These are phyloP conservation scores for Trichoderma endophyticum DNA, from an alignment of 2,329 filamentous ascomycete species.

Conservation along the genomic window DNA sequence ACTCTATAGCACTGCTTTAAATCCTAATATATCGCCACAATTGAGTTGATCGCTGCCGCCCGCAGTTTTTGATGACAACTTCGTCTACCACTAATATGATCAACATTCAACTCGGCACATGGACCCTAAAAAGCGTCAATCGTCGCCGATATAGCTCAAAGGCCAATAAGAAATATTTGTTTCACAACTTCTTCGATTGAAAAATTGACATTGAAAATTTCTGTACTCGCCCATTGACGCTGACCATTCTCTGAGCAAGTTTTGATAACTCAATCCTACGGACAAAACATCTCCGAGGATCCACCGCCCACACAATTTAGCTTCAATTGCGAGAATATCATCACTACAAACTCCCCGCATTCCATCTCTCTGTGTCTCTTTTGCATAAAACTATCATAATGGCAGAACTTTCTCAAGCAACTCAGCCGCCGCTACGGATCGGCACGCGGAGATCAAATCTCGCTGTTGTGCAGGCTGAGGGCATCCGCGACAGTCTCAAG, in stretches of 20 bases:
- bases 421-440: not conserved
- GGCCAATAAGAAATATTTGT: not conserved
- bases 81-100: not conserved
- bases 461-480: constrained; percentile 12
- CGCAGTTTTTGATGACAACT: not conserved
- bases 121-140: not conserved
- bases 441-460: constrained; percentile 13
- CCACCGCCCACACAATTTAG: constrained; percentile 12
- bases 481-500: constrained; percentile 2
- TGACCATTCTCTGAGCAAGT: not conserved
- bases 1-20: not conserved
- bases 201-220: not conserved
- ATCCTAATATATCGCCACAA: not conserved
- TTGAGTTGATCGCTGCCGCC: not conserved
- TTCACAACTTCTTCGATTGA: not conserved
- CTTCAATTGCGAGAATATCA: not conserved
- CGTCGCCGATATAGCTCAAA: rapidly evolving
- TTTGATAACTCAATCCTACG: not conserved
- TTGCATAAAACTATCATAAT: not conserved
- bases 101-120: not conserved
- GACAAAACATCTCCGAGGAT: not conserved
- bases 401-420: not conserved
- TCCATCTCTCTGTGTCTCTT: not conserved
- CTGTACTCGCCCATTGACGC: not conserved
- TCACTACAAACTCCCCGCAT: not conserved